Conservation (phyloP, 1,139 yeast species). For the Diutina sp. region DNA sequence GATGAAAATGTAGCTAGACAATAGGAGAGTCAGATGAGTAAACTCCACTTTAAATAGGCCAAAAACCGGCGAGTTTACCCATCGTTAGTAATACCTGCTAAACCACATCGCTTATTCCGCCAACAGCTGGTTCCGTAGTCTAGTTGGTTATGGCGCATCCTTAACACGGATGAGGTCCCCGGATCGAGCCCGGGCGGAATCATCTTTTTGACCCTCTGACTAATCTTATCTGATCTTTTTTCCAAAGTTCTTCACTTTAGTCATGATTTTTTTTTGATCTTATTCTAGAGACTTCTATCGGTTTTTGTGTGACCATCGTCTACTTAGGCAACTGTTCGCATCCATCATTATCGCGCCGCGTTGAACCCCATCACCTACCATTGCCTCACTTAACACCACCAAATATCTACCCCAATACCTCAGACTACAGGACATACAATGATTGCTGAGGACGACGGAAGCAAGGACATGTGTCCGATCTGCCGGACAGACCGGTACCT, state of each 20-base stretch:
- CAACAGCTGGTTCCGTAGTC: neutral
- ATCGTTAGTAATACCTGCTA: no score
- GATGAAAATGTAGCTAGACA: no score
- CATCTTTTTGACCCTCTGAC: neutral
- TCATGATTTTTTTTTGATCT: no score
- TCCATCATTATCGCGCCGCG: neutral
- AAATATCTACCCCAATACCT: neutral
- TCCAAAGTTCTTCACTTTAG: no score
- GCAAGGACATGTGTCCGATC: slow-evolving; percentile 88
- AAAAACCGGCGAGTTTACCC: no score
- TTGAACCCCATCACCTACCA: neutral
- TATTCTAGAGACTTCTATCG: no score
- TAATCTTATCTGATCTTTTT: no score
- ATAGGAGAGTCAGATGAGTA: no score
- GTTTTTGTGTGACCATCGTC: no score
- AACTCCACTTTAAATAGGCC: no score
- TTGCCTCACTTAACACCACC: neutral
- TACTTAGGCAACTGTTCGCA: neutral
- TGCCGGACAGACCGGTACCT: slow-evolving; percentile 92
- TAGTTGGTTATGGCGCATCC: neutral
- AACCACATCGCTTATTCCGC: neutral
- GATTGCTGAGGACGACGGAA: slow-evolving; percentile 11
- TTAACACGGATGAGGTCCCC: neutral
- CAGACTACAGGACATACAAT: neutral
- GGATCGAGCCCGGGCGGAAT: neutral